A percentile compares a stretch with the other conserved stretches of the same genome.
These are phyloP conservation scores for Penicillium egyptiacum DNA, from an alignment of 495 filamentous ascomycete genomes.

Conservation along the genomic window DNA sequence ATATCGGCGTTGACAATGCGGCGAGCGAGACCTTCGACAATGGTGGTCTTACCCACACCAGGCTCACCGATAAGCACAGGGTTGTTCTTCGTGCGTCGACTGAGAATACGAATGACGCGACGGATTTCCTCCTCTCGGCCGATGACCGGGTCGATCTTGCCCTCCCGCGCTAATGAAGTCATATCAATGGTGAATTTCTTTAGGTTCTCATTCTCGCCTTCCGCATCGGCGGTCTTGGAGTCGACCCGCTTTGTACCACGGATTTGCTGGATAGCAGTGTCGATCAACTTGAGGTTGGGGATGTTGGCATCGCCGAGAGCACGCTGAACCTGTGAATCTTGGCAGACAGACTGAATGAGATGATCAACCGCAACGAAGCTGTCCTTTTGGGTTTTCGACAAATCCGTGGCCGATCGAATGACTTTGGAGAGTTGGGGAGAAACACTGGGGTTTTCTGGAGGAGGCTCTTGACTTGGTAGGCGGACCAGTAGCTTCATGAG, in stretches of 20 bases:
- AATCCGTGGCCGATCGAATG: constrained; percentile 77
- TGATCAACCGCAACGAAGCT: constrained; percentile 93
- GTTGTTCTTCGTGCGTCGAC: constrained; percentile 96
- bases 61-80: constrained; percentile 94
- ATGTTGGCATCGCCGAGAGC: constrained; percentile 84
- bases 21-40: constrained; percentile 93
- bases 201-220: constrained; percentile 87
- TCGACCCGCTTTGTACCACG: constrained; percentile 89
- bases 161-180: constrained; percentile 89
- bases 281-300: constrained; percentile 85
- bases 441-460: constrained; percentile 80
- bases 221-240: constrained; percentile 88
- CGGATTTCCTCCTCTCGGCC: constrained; percentile 96
- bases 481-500: constrained; percentile 91
- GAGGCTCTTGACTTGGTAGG: constrained; percentile 89
- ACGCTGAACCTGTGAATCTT: constrained; percentile 71
- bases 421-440: constrained; percentile 79
- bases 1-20: constrained; percentile 96
- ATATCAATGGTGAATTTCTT: constrained; percentile 98
- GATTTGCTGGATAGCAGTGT: constrained; percentile 83
- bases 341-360: constrained; percentile 76
- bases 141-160: constrained; percentile 97
- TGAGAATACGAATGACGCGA: constrained; percentile 89
- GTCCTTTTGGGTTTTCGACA: constrained; percentile 95
- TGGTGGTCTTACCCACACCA: constrained; percentile 97